phyloP scores from a whole-genome alignment of 2,329 filamentous ascomycete species.

The Conoideocrella luteorostrata region DNA sequence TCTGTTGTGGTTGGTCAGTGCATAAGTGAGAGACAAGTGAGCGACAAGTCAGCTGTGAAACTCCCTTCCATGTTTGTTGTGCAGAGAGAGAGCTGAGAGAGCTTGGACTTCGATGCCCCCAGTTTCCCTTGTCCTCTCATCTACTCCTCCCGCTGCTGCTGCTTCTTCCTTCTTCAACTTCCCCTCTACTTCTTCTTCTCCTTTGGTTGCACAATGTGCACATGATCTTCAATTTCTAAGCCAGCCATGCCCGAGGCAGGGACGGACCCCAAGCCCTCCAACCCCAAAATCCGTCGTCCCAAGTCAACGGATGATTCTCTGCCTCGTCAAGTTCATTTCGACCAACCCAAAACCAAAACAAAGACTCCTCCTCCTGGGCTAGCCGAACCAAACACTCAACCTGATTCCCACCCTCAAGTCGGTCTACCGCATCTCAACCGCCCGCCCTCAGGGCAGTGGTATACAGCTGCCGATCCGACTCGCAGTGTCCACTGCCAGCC shows the following conservation, averaged over 20 bases:
- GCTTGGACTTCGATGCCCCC: background rate
- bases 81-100: background rate
- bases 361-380: background rate
- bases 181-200: slow-evolving; percentile 1
- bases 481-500: slow-evolving; percentile 19
- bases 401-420: slow-evolving; percentile 12
- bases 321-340: slow-evolving; percentile 28
- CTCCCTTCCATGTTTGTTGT: background rate
- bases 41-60: slow-evolving; percentile 7
- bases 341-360: slow-evolving; percentile 1
- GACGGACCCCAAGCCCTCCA: slow-evolving; percentile 22
- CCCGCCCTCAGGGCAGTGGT: slow-evolving; percentile 22
- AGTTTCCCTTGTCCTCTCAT: background rate
- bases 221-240: background rate
- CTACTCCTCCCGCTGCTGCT: background rate
- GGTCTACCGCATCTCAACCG: slow-evolving; percentile 15
- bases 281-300: slow-evolving; percentile 18
- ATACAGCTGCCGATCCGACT: slow-evolving; percentile 27
- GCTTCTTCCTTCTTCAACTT: slow-evolving; percentile 5
- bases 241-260: slow-evolving; percentile 21
- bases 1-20: background rate
- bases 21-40: slow-evolving; percentile 7
- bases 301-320: slow-evolving; percentile 18
- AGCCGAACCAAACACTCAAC: slow-evolving; percentile 9
- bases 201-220: too few species aligned